Conservation (phyloP, 164 flowering plant species). For the Annona squamosa region DNA sequence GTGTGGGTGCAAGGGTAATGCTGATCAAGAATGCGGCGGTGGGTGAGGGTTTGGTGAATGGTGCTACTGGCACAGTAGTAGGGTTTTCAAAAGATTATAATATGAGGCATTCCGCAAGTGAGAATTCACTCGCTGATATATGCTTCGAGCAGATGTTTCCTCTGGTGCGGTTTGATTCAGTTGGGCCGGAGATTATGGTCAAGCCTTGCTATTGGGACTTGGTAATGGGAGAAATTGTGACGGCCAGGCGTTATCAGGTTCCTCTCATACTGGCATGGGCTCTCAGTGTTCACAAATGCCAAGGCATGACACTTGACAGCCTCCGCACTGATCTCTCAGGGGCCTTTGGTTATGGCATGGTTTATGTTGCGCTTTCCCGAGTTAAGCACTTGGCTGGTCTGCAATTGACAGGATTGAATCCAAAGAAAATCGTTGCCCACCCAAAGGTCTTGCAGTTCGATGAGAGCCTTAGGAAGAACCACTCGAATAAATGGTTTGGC, state of each 20-base stretch:
- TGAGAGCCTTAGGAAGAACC: neutral
- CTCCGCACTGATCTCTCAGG: constrained; percentile 48
- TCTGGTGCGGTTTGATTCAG: constrained; percentile 42
- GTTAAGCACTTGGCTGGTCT: constrained; percentile 51
- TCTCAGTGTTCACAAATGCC: constrained; percentile 65
- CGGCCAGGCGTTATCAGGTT: constrained; percentile 42
- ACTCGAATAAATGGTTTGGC: neutral
- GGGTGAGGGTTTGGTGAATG: constrained; percentile 39
- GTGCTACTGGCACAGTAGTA: constrained; percentile 47
- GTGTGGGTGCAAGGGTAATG: constrained; percentile 56
- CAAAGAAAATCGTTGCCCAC: constrained; percentile 45
- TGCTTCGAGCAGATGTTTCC: constrained; percentile 25
- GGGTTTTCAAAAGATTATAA: constrained; percentile 16
- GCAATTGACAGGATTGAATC: constrained; percentile 41
- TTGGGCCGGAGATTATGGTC: constrained; percentile 19
- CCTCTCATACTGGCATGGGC: constrained; percentile 68
- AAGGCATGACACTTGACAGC: constrained; percentile 55
- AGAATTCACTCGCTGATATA: neutral
- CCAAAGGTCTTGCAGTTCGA: constrained; percentile 56
- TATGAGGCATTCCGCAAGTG: neutral
- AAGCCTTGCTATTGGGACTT: constrained; percentile 40
- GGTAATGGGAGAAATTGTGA: constrained; percentile 31
- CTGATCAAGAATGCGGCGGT: constrained; percentile 37
- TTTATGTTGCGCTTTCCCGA: constrained; percentile 65
- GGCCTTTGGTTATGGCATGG: constrained; percentile 64